Percentiles rank a stretch among this genome's conserved stretches.
phyloP scores from a whole-genome alignment of 2,329 filamentous ascomycete species.

The Apiospora hydei region DNA sequence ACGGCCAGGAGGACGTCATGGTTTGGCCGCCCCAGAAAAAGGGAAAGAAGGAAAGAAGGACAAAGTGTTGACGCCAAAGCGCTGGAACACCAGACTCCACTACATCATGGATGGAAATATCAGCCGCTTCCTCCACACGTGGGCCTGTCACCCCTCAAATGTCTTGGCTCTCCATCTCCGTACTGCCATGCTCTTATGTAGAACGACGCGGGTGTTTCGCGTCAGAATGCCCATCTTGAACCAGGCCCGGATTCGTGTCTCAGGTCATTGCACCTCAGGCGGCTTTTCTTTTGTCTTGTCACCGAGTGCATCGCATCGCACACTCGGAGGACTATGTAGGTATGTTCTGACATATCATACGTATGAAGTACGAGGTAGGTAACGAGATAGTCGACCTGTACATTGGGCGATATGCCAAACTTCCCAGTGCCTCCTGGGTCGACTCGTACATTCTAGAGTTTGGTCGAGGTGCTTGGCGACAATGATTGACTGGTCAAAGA shows the following conservation, averaged over 20 bases:
- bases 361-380: background rate
- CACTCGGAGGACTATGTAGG: background rate
- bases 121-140: slow-evolving; percentile 18
- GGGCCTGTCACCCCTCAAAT: slow-evolving; percentile 17
- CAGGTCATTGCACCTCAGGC: background rate
- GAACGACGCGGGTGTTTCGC: slow-evolving; percentile 4
- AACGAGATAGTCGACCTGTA: background rate
- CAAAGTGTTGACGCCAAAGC: background rate
- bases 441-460: background rate
- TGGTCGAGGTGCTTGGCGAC: background rate
- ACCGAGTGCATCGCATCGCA: background rate
- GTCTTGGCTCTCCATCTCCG: slow-evolving; percentile 2
- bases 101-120: slow-evolving; percentile 11
- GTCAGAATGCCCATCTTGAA: slow-evolving; percentile 1
- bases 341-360: background rate
- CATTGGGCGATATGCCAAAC: background rate
- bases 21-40: background rate
- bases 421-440: background rate
- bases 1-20: background rate
- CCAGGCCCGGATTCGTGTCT: background rate
- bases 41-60: background rate
- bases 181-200: background rate
- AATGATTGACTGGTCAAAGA: background rate
- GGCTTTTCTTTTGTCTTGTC: background rate
- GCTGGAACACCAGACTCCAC: slow-evolving; percentile 5